Conservation (phyloP, 2,329 filamentous ascomycete genomes). For the Gnomoniopsis smithogilvyi region DNA sequence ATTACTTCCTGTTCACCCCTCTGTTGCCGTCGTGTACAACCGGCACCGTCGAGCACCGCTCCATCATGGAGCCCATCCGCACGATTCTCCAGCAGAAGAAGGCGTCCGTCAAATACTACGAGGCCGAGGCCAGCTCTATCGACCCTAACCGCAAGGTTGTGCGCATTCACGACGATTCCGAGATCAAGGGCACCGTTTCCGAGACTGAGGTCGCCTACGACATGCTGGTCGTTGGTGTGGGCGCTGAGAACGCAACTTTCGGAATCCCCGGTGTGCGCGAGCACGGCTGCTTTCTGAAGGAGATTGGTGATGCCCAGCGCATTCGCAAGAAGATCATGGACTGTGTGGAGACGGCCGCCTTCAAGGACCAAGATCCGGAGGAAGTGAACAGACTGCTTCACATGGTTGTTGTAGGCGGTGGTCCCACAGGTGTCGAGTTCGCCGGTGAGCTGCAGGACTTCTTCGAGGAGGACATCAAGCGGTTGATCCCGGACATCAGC, state of each 20-base stretch:
- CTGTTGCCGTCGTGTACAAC: conserved; percentile 96
- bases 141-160: conserved; percentile 88
- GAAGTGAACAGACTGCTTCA: conserved; percentile 93
- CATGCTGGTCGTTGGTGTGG: conserved; percentile 96
- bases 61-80: conserved; percentile 98
- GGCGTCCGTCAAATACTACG: conserved; percentile 91
- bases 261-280: conserved; percentile 94
- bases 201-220: conserved; percentile 94
- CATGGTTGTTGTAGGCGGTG: conserved; percentile 95
- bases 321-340: conserved; percentile 99
- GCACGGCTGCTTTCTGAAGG: conserved; percentile 97
- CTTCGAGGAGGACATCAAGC: conserved; percentile 97
- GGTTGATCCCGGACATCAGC: conserved; percentile 94
- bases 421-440: conserved; percentile 96
- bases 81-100: conserved; percentile 95
- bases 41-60: conserved; percentile 96
- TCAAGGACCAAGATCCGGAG: conserved; percentile 89
- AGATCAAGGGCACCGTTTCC: conserved; percentile 78
- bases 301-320: conserved; percentile 91
- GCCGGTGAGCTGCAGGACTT: conserved; percentile 98
- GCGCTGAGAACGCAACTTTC: conserved; percentile 97
- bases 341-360: conserved; percentile 95
- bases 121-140: conserved; percentile 94
- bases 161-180: conserved; percentile 86
- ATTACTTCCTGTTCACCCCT: conserved; percentile 99